phyloP scores from a whole-genome alignment of 768 basidiomycete genomes.

The Cystofilobasidium macerans region DNA sequence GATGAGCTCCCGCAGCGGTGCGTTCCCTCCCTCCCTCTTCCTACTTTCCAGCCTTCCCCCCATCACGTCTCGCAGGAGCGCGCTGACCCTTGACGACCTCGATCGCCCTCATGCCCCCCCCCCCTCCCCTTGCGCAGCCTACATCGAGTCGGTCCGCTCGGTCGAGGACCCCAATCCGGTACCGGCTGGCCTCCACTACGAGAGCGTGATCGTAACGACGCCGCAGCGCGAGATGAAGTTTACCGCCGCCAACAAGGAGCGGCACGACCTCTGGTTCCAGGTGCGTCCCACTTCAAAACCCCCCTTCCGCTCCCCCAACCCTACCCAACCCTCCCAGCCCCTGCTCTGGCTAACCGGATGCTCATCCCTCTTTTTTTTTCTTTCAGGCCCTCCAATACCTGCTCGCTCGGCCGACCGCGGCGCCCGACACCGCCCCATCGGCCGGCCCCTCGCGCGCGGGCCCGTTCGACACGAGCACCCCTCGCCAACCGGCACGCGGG shows the following conservation, averaged over 20 bases:
- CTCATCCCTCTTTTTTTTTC: too few species aligned
- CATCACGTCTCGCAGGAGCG: slow-evolving; percentile 18
- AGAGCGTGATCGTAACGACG: slow-evolving; percentile 84
- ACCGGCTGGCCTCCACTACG: slow-evolving; percentile 84
- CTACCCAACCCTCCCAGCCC: too few species aligned
- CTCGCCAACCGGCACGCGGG: background rate
- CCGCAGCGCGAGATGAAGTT: slow-evolving; percentile 96
- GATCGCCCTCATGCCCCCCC: too few species aligned
- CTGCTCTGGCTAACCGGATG: too few species aligned
- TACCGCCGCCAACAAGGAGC: slow-evolving; percentile 87
- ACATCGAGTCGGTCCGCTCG: slow-evolving; percentile 80
- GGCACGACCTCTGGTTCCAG: slow-evolving; percentile 94
- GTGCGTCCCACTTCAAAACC: slow-evolving; percentile 43
- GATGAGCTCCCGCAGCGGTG: slow-evolving; percentile 93
- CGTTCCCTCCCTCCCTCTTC: slow-evolving; percentile 39
- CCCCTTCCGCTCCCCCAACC: background rate
- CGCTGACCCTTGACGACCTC: slow-evolving; percentile 6
- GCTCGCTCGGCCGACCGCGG: slow-evolving; percentile 57
- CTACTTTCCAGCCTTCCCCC: background rate
- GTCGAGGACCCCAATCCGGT: slow-evolving; percentile 93
- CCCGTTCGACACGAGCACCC: slow-evolving; percentile 14
- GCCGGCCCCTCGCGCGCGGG: slow-evolving; percentile 14
- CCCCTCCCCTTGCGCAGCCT: slow-evolving; percentile 47
- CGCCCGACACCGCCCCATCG: slow-evolving; percentile 27
- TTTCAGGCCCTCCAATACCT: slow-evolving; percentile 80